Percentiles rank a stretch among this genome's conserved stretches.
Evolutionary conservation across 345 rosid species (phyloP).

Genomic region (Conringia planisiliqua): DNA sequence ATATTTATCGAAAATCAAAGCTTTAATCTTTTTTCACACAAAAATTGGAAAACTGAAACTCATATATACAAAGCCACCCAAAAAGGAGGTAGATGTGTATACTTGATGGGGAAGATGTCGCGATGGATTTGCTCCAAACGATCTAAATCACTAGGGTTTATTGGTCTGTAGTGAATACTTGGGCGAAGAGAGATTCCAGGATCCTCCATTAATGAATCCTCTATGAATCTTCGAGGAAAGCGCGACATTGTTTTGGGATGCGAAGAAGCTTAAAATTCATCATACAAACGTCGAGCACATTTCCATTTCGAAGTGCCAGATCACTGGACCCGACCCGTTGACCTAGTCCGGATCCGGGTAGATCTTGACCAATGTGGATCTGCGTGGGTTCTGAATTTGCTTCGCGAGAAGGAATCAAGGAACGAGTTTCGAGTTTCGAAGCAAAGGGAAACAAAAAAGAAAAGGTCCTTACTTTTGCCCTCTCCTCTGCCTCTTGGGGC

Average conservation of each 20-base stretch:
- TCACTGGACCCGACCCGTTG: conserved; percentile 21
- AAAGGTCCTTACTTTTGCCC: conserved; percentile 7
- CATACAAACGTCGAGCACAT: background rate
- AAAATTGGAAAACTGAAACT: background rate
- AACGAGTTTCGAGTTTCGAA: conserved; percentile 17
- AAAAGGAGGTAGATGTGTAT: background rate
- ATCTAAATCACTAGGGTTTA: conserved; percentile 59
- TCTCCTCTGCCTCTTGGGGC: conserved; percentile 10
- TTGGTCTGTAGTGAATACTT: conserved; percentile 58
- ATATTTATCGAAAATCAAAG: background rate
- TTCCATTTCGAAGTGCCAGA: background rate
- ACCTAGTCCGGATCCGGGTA: background rate
- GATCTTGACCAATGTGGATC: background rate
- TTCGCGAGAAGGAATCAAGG: conserved; percentile 4
- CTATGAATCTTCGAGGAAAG: background rate
- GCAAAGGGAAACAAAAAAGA: background rate
- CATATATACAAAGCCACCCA: background rate
- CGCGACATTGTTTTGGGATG: background rate
- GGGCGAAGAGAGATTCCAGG: conserved; percentile 42
- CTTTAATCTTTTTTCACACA: background rate
- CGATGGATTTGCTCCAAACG: conserved; percentile 62
- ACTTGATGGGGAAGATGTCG: conserved; percentile 79
- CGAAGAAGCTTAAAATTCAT: background rate
- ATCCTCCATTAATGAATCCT: conserved; percentile 45
- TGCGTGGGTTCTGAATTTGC: background rate